phyloP scores from a whole-genome alignment of 257 asterid species.

The Catharanthus roseus region DNA sequence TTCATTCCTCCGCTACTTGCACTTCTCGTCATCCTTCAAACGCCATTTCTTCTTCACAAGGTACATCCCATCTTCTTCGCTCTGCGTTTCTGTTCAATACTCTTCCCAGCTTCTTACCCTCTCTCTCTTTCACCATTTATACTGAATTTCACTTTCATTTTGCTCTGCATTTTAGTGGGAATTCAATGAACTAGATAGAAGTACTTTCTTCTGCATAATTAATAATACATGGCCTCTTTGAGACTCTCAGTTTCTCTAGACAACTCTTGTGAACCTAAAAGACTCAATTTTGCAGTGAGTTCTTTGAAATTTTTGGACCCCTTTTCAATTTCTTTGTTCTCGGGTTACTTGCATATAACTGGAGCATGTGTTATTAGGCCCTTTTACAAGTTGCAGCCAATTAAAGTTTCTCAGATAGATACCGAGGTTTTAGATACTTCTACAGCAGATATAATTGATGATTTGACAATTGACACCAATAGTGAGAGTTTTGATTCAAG shows the following conservation, averaged over 20 bases:
- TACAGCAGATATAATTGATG: constrained; percentile 26
- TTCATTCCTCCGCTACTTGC: constrained; percentile 18
- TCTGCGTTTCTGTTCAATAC: no score
- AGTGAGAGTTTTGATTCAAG: constrained; percentile 26
- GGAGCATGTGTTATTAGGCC: constrained; percentile 44
- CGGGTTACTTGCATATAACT: constrained; percentile 35
- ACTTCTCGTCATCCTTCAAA: constrained; percentile 11
- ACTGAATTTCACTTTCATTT: background rate
- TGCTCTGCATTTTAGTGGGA: background rate
- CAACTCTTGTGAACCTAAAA: constrained; percentile 41
- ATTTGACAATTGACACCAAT: constrained; percentile 12
- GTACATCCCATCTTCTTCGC: background rate
- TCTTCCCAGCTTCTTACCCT: no score
- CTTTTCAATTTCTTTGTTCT: constrained; percentile 36
- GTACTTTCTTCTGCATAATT: background rate
- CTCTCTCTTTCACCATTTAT: no score
- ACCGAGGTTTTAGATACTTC: constrained; percentile 35
- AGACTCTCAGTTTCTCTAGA: constrained; percentile 46
- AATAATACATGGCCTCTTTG: constrained; percentile 56
- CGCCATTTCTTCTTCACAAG: background rate
- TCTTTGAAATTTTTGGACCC: constrained; percentile 29
- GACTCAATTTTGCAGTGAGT: constrained; percentile 24
- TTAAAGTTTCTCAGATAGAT: constrained; percentile 48
- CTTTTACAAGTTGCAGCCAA: constrained; percentile 37
- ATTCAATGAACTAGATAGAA: constrained; percentile 3